Base-by-base conservation (phyloP, 768 basidiomycete species). In the Boletus rubroflammeus region DNA sequence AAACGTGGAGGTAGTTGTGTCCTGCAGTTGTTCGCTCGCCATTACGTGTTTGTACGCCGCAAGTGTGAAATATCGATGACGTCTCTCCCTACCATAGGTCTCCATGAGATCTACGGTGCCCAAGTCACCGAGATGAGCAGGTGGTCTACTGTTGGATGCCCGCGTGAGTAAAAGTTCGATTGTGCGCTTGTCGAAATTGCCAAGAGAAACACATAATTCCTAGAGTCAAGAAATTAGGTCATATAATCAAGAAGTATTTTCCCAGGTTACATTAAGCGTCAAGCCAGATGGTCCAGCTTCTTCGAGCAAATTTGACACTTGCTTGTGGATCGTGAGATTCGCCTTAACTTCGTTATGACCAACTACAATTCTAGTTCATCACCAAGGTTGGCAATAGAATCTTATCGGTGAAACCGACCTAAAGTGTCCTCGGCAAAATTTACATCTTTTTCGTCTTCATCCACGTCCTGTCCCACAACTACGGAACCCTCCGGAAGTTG, bases 41-140 rank as follows among this genome's bases (percentile, higher is more conserved):
- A 93, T 79, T 31, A 91, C 75, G 29, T 75, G 67, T 29, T 75
- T 79, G 70, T 90, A 96, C 29, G 84, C 81, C 2, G 80, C 77
- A 41, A 87, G 67, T 0, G 90, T 90, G 73, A 83, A 94, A 65
- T 92, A 92, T 57, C 92, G 80, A 67, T 92, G 83, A 23, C 92
- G 86, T 28, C 93, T 85, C 72, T 98, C 91, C 34, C 93, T 83
- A 5, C 91, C 91, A 57, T 79, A 77, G 1, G 83, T 90, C 71
- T 97, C 95, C 79, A 87, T 86, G 28, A 90, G 68, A 35, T 84
- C 81, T 21, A 80, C 79, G 47, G 91, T 80, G 26, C 83, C 79
- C 38, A 90, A 75, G 67, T 93, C 88, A 48, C 75, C 75, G 14
- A 94, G 79, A 67, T 93, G 90, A 6, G 80, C 55, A 5, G 92